These are phyloP conservation scores for Trichoderma asperellum DNA, from an alignment of 2,329 filamentous ascomycete genomes.

Conservation along the genomic window DNA sequence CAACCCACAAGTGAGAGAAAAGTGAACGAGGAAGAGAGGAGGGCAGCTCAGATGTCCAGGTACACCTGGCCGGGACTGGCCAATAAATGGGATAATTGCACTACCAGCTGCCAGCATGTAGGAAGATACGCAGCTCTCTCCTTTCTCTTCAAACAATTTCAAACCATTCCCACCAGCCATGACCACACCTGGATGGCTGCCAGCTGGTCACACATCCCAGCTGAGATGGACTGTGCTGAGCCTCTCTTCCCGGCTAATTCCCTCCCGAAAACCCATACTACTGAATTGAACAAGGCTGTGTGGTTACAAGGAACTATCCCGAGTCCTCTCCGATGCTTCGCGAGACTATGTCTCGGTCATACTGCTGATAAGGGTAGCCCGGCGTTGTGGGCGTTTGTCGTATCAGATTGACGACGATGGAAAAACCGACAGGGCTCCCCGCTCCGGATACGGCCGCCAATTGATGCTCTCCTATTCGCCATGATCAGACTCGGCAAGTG, in stretches of 20 bases:
- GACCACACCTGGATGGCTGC: neutral
- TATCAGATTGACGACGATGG: constrained; percentile 9
- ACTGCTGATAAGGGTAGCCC: neutral
- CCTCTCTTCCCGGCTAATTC: constrained; percentile 27
- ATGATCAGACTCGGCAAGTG: neutral
- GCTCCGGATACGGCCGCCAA: neutral
- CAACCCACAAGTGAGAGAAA: constrained; percentile 16
- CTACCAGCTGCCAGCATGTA: neutral
- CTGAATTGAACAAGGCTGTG: neutral
- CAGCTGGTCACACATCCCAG: constrained; percentile 24
- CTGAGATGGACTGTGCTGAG: constrained; percentile 25
- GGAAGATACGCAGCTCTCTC: neutral
- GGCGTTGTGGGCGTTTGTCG: neutral
- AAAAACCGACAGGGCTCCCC: neutral
- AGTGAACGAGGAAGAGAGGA: neutral
- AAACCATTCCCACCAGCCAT: neutral
- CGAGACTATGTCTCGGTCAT: constrained; percentile 23
- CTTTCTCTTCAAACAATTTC: neutral
- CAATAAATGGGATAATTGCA: constrained; percentile 11
- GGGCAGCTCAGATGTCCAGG: neutral
- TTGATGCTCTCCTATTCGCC: neutral
- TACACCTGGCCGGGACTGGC: constrained; percentile 3
- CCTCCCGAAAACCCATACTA: constrained; percentile 22
- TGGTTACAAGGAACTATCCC: neutral
- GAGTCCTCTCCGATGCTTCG: constrained; percentile 18